Percentiles rank a stretch among this genome's conserved stretches.
These are phyloP conservation scores for Tuctoria greenei DNA, from an alignment of 176 grass and related monocot species.

Conservation along the genomic window DNA sequence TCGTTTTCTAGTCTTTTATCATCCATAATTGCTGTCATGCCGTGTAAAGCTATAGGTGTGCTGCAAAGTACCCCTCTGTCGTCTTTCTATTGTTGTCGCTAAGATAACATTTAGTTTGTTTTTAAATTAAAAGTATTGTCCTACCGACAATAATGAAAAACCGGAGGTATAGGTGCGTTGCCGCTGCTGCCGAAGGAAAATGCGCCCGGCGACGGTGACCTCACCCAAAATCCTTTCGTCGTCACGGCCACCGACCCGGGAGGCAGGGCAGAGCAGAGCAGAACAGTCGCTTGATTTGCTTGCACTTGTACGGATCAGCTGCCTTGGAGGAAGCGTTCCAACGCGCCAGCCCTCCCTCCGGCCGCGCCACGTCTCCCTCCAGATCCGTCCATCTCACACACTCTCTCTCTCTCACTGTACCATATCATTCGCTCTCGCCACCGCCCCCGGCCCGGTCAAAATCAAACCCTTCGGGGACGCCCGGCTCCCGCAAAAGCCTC, in stretches of 20 bases:
- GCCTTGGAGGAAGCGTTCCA: constrained; percentile 35
- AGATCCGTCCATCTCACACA: constrained; percentile 6
- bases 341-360: neutral
- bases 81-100: neutral
- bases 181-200: too few relatives aligned
- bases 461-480: constrained; percentile 9
- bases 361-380: neutral
- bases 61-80: neutral
- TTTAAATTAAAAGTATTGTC: too few relatives aligned
- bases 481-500: constrained; percentile 26
- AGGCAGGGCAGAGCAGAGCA: too few relatives aligned
- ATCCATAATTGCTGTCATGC: neutral
- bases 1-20: neutral
- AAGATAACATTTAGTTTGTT: too few relatives aligned
- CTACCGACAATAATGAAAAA: too few relatives aligned
- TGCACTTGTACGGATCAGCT: neutral
- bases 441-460: constrained; percentile 12
- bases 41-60: neutral
- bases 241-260: too few relatives aligned
- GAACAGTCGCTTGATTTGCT: too few relatives aligned
- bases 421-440: too few relatives aligned
- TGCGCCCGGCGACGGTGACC: too few relatives aligned
- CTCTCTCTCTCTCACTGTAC: too few relatives aligned
- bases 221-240: too few relatives aligned
- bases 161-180: too few relatives aligned